phyloP scores from a whole-genome alignment of 1,284 basidiomycete species.

The Rhodotorula sp. region DNA sequence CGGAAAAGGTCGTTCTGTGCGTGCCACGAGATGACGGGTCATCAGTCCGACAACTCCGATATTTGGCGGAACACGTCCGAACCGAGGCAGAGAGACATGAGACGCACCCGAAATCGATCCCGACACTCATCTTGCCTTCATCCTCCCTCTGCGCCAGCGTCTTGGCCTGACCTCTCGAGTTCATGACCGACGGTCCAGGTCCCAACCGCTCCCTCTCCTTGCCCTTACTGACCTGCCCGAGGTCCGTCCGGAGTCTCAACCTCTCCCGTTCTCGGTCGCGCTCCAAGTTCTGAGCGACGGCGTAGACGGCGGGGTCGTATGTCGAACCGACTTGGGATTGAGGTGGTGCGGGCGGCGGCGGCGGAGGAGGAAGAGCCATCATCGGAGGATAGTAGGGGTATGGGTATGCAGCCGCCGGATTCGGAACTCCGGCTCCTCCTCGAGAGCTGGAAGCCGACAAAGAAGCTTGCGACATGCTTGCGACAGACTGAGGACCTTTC shows the following conservation, averaged over 20 bases:
- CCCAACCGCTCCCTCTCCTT: conserved; percentile 12
- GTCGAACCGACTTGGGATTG: background rate
- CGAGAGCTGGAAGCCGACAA: background rate
- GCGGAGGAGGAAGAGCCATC: background rate
- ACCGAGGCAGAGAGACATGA: too few relatives aligned
- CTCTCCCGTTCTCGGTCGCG: conserved; percentile 10
- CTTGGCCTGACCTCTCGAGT: background rate
- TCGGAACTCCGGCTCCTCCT: background rate
- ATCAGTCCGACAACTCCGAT: too few relatives aligned
- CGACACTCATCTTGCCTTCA: conserved; percentile 34
- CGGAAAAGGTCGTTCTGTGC: conserved; percentile 55
- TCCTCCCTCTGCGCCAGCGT: conserved; percentile 6
- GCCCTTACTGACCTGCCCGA: background rate
- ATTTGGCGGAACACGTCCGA: too few relatives aligned
- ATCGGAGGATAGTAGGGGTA: background rate
- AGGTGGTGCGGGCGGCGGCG: background rate
- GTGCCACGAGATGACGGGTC: rapidly evolving
- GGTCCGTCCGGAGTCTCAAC: background rate
- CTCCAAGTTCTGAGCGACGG: conserved; percentile 19
- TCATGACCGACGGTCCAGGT: background rate
- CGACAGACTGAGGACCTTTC: background rate
- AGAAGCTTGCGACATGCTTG: background rate
- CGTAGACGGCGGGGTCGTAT: conserved; percentile 10
- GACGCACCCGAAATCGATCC: conserved; percentile 37
- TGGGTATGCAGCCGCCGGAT: background rate